Conservation (phyloP, 176 grass and related monocot species). For the Avena sativa region DNA sequence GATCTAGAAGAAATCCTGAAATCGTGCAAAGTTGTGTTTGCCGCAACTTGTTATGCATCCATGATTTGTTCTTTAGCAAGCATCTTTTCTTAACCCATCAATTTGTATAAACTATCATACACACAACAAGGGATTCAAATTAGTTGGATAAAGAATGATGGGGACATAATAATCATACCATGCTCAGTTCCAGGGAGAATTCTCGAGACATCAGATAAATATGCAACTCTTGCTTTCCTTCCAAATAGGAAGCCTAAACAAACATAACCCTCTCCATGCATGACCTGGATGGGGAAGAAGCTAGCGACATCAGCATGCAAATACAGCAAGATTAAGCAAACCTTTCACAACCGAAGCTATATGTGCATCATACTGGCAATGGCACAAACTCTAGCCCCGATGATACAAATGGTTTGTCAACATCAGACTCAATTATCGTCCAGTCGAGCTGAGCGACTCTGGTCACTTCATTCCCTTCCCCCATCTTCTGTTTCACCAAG, state of each 20-base stretch:
- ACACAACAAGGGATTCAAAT: background rate
- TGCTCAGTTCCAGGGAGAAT: slow-evolving; percentile 73
- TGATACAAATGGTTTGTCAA: slow-evolving; percentile 60
- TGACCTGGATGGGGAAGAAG: slow-evolving; percentile 56
- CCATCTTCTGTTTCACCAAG: slow-evolving; percentile 58
- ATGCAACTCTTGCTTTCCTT: slow-evolving; percentile 64
- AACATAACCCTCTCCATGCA: slow-evolving; percentile 86
- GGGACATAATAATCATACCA: slow-evolving; percentile 36
- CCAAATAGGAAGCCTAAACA: slow-evolving; percentile 92
- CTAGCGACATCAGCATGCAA: background rate
- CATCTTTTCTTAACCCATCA: background rate
- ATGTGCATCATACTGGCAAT: slow-evolving; percentile 60
- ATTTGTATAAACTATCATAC: background rate
- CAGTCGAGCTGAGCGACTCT: slow-evolving; percentile 61
- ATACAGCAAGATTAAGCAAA: background rate
- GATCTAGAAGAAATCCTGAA: too few species aligned
- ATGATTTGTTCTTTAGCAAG: background rate
- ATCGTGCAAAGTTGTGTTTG: background rate
- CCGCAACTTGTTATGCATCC: background rate
- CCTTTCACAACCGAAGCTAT: background rate
- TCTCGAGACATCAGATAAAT: slow-evolving; percentile 92
- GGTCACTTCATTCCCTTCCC: slow-evolving; percentile 51
- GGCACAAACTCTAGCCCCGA: slow-evolving; percentile 84
- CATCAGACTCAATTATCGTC: slow-evolving; percentile 74
- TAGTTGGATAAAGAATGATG: background rate